Conservation (phyloP, 176 grass and related monocot species). For the Raddia guianensis region DNA sequence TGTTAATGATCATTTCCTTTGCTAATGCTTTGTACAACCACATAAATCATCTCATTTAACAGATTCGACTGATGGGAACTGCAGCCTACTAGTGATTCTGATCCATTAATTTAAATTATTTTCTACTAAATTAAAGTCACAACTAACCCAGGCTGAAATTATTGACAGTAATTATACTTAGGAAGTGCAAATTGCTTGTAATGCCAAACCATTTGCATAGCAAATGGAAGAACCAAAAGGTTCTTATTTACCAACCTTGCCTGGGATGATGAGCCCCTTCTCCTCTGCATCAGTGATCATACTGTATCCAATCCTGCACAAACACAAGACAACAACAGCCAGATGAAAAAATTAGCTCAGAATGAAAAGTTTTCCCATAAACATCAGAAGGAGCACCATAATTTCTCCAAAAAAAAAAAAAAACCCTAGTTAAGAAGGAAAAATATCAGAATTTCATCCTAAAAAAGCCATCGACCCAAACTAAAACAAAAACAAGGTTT, state of each 20-base stretch:
- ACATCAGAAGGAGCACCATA: neutral
- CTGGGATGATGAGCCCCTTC: constrained; percentile 62
- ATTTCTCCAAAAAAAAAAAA: neutral
- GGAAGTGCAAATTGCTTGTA: neutral
- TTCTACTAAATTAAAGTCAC: neutral
- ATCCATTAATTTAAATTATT: neutral
- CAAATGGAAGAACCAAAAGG: constrained; percentile 5
- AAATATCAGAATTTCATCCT: neutral
- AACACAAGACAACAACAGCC: neutral
- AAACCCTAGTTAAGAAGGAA: no score
- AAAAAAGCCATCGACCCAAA: neutral
- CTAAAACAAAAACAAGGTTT: neutral
- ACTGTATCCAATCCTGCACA: constrained; percentile 86
- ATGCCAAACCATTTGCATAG: neutral
- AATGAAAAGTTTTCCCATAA: neutral
- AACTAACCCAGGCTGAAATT: neutral
- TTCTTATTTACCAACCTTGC: constrained; percentile 46
- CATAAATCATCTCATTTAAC: neutral
- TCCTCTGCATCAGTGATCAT: constrained; percentile 93
- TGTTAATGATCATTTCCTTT: neutral
- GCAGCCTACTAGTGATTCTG: neutral
- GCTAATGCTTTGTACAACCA: neutral
- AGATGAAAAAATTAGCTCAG: neutral
- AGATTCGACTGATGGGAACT: neutral
- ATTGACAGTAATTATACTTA: neutral